These are phyloP conservation scores for Zymoseptoria passerinii DNA, from an alignment of 2,329 filamentous ascomycete species.

Conservation along the genomic window DNA sequence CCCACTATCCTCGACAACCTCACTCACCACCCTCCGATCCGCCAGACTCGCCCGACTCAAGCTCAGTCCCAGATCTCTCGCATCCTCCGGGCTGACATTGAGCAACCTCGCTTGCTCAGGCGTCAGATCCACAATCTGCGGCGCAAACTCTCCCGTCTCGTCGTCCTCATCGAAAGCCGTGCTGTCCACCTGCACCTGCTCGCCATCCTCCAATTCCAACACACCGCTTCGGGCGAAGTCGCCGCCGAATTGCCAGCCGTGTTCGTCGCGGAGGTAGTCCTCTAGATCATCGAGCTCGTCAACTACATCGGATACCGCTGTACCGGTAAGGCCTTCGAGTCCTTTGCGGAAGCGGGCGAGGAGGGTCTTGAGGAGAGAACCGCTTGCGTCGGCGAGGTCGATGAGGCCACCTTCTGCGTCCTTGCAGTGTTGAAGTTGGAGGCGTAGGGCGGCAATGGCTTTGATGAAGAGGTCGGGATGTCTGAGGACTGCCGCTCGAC, in stretches of 20 bases:
- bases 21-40: slow-evolving; percentile 17
- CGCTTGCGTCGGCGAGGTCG: slow-evolving; percentile 48
- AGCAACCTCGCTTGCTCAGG: slow-evolving; percentile 35
- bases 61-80: slow-evolving; percentile 15
- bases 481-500: slow-evolving; percentile 42
- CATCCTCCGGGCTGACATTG: slow-evolving; percentile 24
- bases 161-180: slow-evolving; percentile 48
- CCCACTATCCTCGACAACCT: slow-evolving; percentile 32
- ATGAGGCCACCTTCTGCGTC: slow-evolving; percentile 55
- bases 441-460: slow-evolving; percentile 41
- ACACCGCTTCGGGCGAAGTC: slow-evolving; percentile 49
- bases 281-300: slow-evolving; percentile 49
- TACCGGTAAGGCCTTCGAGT: slow-evolving; percentile 39
- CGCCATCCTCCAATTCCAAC: slow-evolving; percentile 55
- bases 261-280: slow-evolving; percentile 45
- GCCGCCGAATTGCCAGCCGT: slow-evolving; percentile 51
- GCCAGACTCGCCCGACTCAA: slow-evolving; percentile 14
- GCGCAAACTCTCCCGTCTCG: slow-evolving; percentile 57
- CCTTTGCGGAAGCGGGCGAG: slow-evolving; percentile 45
- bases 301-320: slow-evolving; percentile 38
- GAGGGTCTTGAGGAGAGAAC: slow-evolving; percentile 42
- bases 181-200: slow-evolving; percentile 51
- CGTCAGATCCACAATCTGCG: slow-evolving; percentile 49
- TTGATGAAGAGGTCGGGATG: slow-evolving; percentile 45
- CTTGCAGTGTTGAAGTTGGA: slow-evolving; percentile 49